Evolutionary conservation across 2,329 filamentous ascomycete species (phyloP), one percentile per base, ranked within the genome.

Genomic region (Botrytis hyacinthi): DNA sequence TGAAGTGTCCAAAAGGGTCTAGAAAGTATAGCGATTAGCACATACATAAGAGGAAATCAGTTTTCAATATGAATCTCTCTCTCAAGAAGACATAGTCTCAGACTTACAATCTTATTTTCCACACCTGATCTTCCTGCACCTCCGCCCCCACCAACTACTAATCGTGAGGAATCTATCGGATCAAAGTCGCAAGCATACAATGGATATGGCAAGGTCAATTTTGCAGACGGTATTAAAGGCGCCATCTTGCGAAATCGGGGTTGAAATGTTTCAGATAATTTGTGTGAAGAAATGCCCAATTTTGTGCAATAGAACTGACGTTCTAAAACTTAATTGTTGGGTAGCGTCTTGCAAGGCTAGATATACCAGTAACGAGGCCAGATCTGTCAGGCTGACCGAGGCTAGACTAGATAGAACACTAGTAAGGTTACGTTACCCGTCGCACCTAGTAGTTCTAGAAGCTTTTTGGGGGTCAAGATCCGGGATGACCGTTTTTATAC

Each of bases 151-250:
- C 92, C 94, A 54, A 97, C 93, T 14, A 97, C 85, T 37, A 98
- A 86, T 76, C 91, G 90, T 76, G 88, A 88, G 74, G 91, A 87
- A 84, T 97, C 90, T 79, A 91, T 88, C 70, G 92, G 93, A 80
- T 97, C 94, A 82, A 97, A 98, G 80, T 94, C 94, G 81, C 94
- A 92, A 73, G 92, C 90, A 82, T 94, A 97, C 74, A 97, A 88
- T 67, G 95, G 95, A 82, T 95, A 98, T 73, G 90, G 89, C 76
- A 97, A 88, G 73, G 89, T 81, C 29, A 75, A 71, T 74, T 81
- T 81, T 48, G 81, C 79, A 10, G 75, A 78, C 32, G 78, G 74
- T 44, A 80, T 78, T 69, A 79, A 73, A 18, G 80, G 78, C 32
- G 80, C 77, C 80, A 82, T 81, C 2, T 3, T 75, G 16, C 16